Base-by-base conservation (phyloP, 139 green algal species). In the Monoraphidium neglectum region DNA sequence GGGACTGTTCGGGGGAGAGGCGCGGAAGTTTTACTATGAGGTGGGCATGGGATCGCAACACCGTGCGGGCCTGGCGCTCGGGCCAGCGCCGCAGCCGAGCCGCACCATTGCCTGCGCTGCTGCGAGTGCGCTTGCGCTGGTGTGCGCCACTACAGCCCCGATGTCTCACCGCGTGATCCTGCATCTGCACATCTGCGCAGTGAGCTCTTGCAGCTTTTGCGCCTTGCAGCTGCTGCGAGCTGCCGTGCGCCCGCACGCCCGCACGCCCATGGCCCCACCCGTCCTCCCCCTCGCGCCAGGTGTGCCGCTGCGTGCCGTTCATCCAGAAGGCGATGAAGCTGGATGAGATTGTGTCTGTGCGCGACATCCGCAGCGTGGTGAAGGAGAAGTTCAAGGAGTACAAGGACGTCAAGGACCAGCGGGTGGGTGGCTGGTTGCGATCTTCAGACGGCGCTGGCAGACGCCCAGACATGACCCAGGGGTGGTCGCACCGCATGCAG, bases 271-370 rank as follows among this genome's bases (percentile, higher is more conserved):
- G 49, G 23, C 36, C 36, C 21, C n/a, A 23, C 65, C 6, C 18
- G 21, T 56, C 2, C 40, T 23, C 0, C 4, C 6, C 21, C n/a
- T 5, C 23, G 18, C 51, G 64, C 75, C 72, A 90, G 85, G 76
- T 90, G 46, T 88, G 82, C 78, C 74, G 86, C 21, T 88, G 82
- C 74, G 65, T 90, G 28, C 86, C 86, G 0, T 90, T 90, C 76
- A 83, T 90, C 40, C 82, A 88, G 28, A 72, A 63, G 10, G 49
- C 86, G 12, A 84, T 87, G 56, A 70, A 81, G 38, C 66, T 87
- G 59, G 86, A 90, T 46, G 86, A 90, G 68, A 51, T 90, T 26
- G 80, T 87, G 18, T 77, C 74, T 16, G 47, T 83, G 33, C 24
- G 60, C 30, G 80, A 90, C 49, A 77, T 90, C n/a, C 59, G 82